phyloP scores from a whole-genome alignment of 495 filamentous ascomycete genomes.

The Penicillium argentinense region DNA sequence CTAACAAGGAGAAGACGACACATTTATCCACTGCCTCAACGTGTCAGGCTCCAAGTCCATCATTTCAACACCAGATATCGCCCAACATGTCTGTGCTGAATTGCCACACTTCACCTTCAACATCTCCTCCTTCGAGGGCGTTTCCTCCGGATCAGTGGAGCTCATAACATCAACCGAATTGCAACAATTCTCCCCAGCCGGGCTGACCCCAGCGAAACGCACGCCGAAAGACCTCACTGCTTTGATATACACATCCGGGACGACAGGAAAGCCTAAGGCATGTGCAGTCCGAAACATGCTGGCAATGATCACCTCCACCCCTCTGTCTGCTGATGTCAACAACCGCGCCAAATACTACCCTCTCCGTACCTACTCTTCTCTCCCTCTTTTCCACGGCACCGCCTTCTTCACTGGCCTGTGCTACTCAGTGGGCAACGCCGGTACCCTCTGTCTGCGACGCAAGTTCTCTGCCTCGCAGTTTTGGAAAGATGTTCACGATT shows the following conservation, averaged over 20 bases:
- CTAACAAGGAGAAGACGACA: conserved; percentile 37
- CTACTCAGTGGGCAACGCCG: conserved; percentile 40
- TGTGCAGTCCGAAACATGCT: conserved; percentile 71
- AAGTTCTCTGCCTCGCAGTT: conserved; percentile 87
- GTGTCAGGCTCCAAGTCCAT: conserved; percentile 67
- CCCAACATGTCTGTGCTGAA: conserved; percentile 35
- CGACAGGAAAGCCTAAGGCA: conserved; percentile 88
- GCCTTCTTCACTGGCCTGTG: conserved; percentile 67
- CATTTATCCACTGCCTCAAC: conserved; percentile 79
- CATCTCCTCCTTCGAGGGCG: conserved; percentile 37
- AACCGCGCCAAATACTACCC: conserved; percentile 44
- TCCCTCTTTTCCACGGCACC: conserved; percentile 88
- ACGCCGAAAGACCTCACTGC: conserved; percentile 56
- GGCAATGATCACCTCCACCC: conserved; percentile 42
- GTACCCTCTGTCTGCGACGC: conserved; percentile 51
- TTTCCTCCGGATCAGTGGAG: conserved; percentile 58
- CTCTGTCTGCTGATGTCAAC: conserved; percentile 35
- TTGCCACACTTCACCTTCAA: conserved; percentile 43
- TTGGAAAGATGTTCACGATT: conserved; percentile 77
- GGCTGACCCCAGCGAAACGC: conserved; percentile 35
- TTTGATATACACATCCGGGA: conserved; percentile 84
- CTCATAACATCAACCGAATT: conserved; percentile 44
- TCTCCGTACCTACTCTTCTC: conserved; percentile 81
- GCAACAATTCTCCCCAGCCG: conserved; percentile 37
- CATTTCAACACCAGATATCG: conserved; percentile 55